Evolutionary conservation across 306 rosid species (phyloP).

Genomic region (Quercus berberidifolia): DNA sequence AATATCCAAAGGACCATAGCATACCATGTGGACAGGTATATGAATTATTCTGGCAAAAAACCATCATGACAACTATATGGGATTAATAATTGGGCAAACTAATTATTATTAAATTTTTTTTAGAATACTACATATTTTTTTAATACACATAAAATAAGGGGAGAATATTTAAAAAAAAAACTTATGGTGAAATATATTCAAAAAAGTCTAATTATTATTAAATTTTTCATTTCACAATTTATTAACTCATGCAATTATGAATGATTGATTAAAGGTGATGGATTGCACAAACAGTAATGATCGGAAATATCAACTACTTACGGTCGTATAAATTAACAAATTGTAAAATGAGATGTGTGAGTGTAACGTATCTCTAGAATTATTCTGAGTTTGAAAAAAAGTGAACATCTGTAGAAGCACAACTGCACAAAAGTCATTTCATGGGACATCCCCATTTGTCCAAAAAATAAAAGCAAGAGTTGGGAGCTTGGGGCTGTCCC

Average conservation of each 20-base stretch:
- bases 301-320: too few relatives aligned
- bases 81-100: background rate
- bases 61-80: background rate
- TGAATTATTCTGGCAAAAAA: background rate
- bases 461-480: background rate
- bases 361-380: too few relatives aligned
- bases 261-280: fast-evolving
- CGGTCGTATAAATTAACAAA: too few relatives aligned
- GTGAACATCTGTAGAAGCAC: background rate
- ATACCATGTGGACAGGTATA: conserved; percentile 13
- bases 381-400: background rate
- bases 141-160: too few relatives aligned
- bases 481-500: background rate
- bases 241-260: fast-evolving
- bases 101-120: too few relatives aligned
- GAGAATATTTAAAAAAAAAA: too few relatives aligned
- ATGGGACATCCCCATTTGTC: conserved; percentile 27
- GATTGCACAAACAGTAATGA: too few relatives aligned
- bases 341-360: background rate
- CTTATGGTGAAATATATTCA: too few relatives aligned
- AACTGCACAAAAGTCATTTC: conserved; percentile 13
- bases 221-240: too few relatives aligned
- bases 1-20: background rate
- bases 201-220: too few relatives aligned
- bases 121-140: too few relatives aligned